A percentile compares a stretch with the other conserved stretches of the same genome.
These are phyloP conservation scores for Podospora bellae-mahoneyi DNA, from an alignment of 495 filamentous ascomycete genomes.

Conservation along the genomic window DNA sequence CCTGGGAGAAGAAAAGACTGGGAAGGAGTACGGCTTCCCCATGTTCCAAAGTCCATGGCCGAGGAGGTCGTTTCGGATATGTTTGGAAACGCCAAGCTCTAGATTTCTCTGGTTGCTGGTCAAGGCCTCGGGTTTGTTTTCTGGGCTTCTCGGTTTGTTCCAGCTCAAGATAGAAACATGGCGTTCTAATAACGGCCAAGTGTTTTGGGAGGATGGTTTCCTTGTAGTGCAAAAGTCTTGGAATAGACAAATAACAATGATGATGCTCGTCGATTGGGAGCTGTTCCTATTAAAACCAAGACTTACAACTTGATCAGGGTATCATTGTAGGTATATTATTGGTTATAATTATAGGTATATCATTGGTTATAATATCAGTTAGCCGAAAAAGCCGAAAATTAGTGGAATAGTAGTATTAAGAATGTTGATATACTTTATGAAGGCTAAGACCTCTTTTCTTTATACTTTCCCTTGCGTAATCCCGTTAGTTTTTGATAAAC, in stretches of 20 bases:
- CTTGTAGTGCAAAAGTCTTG: not conserved
- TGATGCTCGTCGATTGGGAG: not conserved
- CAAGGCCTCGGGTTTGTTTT: not conserved
- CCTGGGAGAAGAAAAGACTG: not conserved
- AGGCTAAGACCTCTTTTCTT: too few relatives aligned
- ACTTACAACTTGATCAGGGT: too few relatives aligned
- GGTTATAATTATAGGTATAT: too few relatives aligned
- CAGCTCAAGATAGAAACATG: not conserved
- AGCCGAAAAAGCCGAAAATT: too few relatives aligned
- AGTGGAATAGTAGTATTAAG: too few relatives aligned
- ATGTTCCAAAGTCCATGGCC: conserved; percentile 10
- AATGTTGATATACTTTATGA: too few relatives aligned
- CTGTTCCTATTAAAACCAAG: not conserved
- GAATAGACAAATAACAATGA: not conserved
- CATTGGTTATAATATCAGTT: too few relatives aligned
- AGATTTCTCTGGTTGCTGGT: not conserved
- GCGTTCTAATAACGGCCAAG: not conserved
- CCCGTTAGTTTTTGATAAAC: too few relatives aligned
- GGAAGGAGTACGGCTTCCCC: not conserved
- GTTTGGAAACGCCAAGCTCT: conserved; percentile 6
- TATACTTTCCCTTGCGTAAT: too few relatives aligned
- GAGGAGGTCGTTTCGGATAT: conserved; percentile 16
- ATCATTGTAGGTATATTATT: too few relatives aligned
- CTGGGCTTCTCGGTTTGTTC: not conserved
- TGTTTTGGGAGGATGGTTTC: not conserved